Base-by-base conservation (phyloP, 1,284 basidiomycete species). In the Marasmius tenuissimus region DNA sequence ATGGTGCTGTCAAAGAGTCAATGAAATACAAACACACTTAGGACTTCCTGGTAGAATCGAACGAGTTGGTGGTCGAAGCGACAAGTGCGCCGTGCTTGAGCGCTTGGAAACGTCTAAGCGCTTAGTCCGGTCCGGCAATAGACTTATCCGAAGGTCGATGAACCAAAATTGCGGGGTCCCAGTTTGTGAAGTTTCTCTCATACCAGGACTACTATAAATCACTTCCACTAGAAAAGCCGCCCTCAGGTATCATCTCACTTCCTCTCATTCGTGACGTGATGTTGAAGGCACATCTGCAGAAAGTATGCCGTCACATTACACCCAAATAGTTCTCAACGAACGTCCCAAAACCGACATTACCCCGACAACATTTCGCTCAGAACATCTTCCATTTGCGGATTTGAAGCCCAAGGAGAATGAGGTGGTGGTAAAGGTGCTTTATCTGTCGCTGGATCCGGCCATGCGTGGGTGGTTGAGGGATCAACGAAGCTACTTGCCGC, bases 391-490 rank as follows among this genome's bases (percentile, higher is more conserved):
- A 2, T 81, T 83, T 64, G 75, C 79, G 61, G 68, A 73, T 54
- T 78, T 92, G 59, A 81, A 85, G 52, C 52, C 52, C 52, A 54
- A 54, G 34, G 72, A 79, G 20, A 79, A 81, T 18, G 81, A 94
- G 71, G 85, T 87, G 1, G 77, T 95, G 48, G 85, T 96, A 38
- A 83, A 87, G 69, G 84, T 91, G 60, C 86, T 87, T 53, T 93
- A 88, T 78, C 72, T 93, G 20, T 91, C 89, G 45, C 77, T 95
- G 61, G 93, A 95, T 70, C 92, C 93, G 38, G 91, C 92, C 0
- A 94, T 95, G 92, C 85, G 94, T 39, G 89, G 86, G 10, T 96
- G 90, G 83, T 70, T 97, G 57, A 85, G 83, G 57, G 91, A 94
- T 70, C 72, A 70, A 18, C 81, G 90, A 56, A 88, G 84, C 70